phyloP scores from a whole-genome alignment of 129 eudicot genomes.

The Flaveria ramosissima region DNA sequence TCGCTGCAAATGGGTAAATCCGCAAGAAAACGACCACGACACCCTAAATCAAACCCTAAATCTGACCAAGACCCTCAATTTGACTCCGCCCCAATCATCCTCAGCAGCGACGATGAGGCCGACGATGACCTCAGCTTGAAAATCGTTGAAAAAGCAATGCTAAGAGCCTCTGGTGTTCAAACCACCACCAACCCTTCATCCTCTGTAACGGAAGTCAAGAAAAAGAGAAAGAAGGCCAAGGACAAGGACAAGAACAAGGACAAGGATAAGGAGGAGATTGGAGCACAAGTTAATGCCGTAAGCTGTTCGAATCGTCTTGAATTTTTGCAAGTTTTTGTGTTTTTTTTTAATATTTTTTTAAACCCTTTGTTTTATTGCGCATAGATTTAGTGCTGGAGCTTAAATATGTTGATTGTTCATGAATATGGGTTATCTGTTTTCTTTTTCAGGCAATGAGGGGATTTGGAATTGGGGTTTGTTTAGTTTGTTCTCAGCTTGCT shows the following conservation, averaged over 20 bases:
- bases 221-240: constrained; percentile 45
- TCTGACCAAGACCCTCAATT: constrained; percentile 24
- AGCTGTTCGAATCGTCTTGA: constrained; percentile 31
- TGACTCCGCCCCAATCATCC: constrained; percentile 23
- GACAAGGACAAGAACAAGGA: constrained; percentile 29
- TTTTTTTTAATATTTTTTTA: no score
- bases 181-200: constrained; percentile 19
- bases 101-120: constrained; percentile 61
- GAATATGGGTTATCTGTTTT: constrained; percentile 11
- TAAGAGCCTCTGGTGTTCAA: constrained; percentile 25
- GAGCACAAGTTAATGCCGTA: constrained; percentile 37
- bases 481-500: background rate
- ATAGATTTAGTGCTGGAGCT: background rate
- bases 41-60: constrained; percentile 32
- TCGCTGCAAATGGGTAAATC: constrained; percentile 37
- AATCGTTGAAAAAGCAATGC: constrained; percentile 62
- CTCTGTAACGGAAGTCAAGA: constrained; percentile 23
- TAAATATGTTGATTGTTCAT: background rate
- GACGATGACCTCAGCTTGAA: constrained; percentile 79
- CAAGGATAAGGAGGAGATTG: constrained; percentile 31
- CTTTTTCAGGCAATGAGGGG: constrained; percentile 7
- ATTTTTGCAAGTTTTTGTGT: background rate
- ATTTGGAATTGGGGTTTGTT: constrained; percentile 6
- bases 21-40: constrained; percentile 21
- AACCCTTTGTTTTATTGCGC: background rate